Percentiles rank a stretch among this genome's conserved stretches.
These are phyloP conservation scores for Wilhelminamyces savonicus DNA, from an alignment of 805 yeast species.

Conservation along the genomic window DNA sequence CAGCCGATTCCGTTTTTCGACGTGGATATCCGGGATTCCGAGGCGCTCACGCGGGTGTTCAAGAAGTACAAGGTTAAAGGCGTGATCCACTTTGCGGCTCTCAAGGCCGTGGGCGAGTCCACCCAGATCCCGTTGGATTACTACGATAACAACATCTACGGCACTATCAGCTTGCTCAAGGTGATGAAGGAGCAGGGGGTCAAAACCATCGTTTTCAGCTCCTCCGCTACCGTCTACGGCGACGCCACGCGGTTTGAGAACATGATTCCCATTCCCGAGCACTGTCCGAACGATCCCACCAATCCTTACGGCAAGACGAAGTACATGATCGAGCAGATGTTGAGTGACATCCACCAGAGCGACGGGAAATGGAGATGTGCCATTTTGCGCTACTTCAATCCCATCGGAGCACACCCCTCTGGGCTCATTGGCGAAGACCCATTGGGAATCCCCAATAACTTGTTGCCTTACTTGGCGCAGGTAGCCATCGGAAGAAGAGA, in stretches of 20 bases:
- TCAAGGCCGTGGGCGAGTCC: constrained; percentile 80
- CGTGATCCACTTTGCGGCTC: constrained; percentile 76
- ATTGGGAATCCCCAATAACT: constrained; percentile 67
- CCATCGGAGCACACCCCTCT: constrained; percentile 82
- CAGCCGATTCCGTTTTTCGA: constrained; percentile 48
- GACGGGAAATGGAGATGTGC: constrained; percentile 47
- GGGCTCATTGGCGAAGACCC: constrained; percentile 82
- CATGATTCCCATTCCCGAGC: constrained; percentile 76
- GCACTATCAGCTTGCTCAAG: constrained; percentile 54
- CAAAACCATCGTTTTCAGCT: constrained; percentile 58
- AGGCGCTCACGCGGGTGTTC: constrained; percentile 43
- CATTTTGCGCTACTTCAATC: constrained; percentile 71
- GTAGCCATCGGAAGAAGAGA: constrained; percentile 70
- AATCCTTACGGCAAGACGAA: constrained; percentile 78
- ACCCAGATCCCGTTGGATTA: constrained; percentile 60
- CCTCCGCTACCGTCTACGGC: constrained; percentile 81
- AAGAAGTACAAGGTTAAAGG: constrained; percentile 43
- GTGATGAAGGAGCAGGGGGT: constrained; percentile 44
- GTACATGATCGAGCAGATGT: constrained; percentile 54
- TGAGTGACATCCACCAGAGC: constrained; percentile 47
- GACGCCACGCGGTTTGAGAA: constrained; percentile 67
- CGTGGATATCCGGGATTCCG: constrained; percentile 50
- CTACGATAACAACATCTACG: constrained; percentile 62
- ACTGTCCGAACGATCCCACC: constrained; percentile 68
- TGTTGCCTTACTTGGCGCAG: constrained; percentile 70